Evolutionary conservation across 1,284 basidiomycete genomes (phyloP).

Genomic region (Leccinum subrobustum): DNA sequence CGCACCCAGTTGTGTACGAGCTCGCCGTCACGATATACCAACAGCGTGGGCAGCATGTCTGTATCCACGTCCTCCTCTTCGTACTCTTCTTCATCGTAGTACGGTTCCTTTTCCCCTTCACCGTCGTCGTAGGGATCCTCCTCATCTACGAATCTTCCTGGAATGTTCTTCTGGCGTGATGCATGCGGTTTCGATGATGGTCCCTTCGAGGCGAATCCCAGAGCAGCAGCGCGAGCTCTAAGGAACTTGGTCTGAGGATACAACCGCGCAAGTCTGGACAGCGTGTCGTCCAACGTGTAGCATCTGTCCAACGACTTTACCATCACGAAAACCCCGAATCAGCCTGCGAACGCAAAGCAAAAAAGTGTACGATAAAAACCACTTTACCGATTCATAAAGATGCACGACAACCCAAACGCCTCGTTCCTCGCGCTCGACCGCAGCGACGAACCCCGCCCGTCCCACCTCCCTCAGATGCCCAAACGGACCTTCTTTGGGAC

Average conservation of each 20-base stretch:
- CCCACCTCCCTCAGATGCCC: conserved; percentile 84
- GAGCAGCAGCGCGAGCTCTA: conserved; percentile 66
- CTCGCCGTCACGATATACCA: conserved; percentile 81
- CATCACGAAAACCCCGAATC: conserved; percentile 1
- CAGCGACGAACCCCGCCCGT: conserved; percentile 65
- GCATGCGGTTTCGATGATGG: conserved; percentile 23
- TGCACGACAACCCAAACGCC: conserved; percentile 80
- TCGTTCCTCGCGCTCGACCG: conserved; percentile 72
- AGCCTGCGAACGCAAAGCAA: neutral
- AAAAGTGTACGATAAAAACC: neutral
- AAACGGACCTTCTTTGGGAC: conserved; percentile 56
- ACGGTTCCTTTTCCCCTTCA: conserved; percentile 24
- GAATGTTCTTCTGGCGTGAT: conserved; percentile 21
- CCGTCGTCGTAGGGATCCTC: conserved; percentile 46
- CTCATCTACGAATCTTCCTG: conserved; percentile 35
- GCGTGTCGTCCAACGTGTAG: conserved; percentile 63
- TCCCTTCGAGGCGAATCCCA: conserved; percentile 67
- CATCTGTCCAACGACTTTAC: conserved; percentile 72
- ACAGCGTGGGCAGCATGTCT: conserved; percentile 80
- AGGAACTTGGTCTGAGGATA: conserved; percentile 80
- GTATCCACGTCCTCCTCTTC: conserved; percentile 59
- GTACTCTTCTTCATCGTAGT: conserved; percentile 38
- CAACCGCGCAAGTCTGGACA: conserved; percentile 65
- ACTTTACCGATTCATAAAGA: conserved; percentile 78
- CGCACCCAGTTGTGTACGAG: conserved; percentile 81